These are phyloP conservation scores for Phlyctochytrium planicorne DNA, from an alignment of 192 early-diverging fungal genomes.

Conservation along the genomic window DNA sequence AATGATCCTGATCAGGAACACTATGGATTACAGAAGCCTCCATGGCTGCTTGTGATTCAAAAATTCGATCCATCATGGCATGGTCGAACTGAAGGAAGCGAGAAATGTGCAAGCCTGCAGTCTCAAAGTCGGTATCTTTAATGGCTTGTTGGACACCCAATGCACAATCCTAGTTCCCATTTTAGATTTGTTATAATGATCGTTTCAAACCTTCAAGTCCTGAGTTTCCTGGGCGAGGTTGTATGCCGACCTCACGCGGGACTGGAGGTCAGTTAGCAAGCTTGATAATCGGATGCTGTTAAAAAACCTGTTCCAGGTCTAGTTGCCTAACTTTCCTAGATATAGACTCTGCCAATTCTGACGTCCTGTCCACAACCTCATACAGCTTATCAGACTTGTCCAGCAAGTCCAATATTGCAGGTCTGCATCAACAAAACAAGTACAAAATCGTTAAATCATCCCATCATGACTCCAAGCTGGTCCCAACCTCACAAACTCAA, in stretches of 20 bases:
- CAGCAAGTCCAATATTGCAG: not conserved
- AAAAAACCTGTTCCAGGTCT: constrained; percentile 52
- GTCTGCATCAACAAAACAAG: not conserved
- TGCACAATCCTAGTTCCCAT: constrained; percentile 52
- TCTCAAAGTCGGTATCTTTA: constrained; percentile 60
- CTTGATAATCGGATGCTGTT: too few relatives aligned
- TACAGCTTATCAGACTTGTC: constrained; percentile 2
- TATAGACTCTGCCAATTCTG: constrained; percentile 75
- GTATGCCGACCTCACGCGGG: constrained; percentile 69
- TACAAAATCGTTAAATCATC: not conserved
- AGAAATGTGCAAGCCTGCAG: constrained; percentile 64
- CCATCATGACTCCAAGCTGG: not conserved
- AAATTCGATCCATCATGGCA: constrained; percentile 57
- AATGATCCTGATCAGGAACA: not conserved
- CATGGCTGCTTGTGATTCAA: constrained; percentile 32
- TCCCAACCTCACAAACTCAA: not conserved
- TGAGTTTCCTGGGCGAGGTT: constrained; percentile 68
- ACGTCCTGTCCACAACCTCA: constrained; percentile 58
- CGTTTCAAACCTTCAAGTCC: constrained; percentile 37
- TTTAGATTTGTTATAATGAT: not conserved
- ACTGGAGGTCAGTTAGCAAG: too few relatives aligned
- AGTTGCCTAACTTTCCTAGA: constrained; percentile 81
- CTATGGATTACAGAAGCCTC: not conserved
- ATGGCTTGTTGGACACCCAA: constrained; percentile 65
- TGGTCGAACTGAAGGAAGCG: constrained; percentile 60